A percentile compares a stretch with the other conserved stretches of the same genome.
Conservation (phyloP, 2,329 filamentous ascomycete genomes). For the Fusarium annulatum region DNA sequence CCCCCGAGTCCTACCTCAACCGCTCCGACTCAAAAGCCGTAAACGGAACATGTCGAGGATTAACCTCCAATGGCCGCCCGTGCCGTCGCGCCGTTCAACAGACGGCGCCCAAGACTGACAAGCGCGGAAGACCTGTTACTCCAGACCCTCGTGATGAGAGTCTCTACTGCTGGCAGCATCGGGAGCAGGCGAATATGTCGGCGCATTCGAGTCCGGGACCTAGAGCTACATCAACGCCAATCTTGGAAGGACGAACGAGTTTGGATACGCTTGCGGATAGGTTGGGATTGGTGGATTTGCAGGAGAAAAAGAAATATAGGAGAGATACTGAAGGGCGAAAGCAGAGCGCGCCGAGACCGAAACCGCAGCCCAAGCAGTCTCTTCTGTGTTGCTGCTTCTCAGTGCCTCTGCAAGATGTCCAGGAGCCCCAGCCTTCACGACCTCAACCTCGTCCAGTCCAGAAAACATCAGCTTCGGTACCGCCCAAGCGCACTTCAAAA, state of each 20-base stretch:
- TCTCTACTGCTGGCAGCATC: slow-evolving; percentile 96
- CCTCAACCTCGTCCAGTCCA: slow-evolving; percentile 62
- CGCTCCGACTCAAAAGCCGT: slow-evolving; percentile 89
- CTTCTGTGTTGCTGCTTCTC: slow-evolving; percentile 64
- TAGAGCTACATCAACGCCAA: slow-evolving; percentile 58
- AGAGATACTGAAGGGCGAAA: slow-evolving; percentile 43
- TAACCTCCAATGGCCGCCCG: slow-evolving; percentile 83
- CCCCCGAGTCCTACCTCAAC: slow-evolving; percentile 82
- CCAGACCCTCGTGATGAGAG: slow-evolving; percentile 66
- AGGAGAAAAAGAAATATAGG: slow-evolving; percentile 52
- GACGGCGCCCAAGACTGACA: slow-evolving; percentile 35
- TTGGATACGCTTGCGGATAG: slow-evolving; percentile 88
- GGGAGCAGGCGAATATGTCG: slow-evolving; percentile 77
- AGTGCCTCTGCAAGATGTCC: slow-evolving; percentile 58
- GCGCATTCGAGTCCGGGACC: slow-evolving; percentile 59
- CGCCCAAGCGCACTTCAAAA: slow-evolving; percentile 28
- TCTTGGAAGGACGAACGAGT: slow-evolving; percentile 75
- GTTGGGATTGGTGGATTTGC: slow-evolving; percentile 78
- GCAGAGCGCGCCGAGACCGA: slow-evolving; percentile 29
- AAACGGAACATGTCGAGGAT: slow-evolving; percentile 84
- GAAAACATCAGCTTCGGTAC: slow-evolving; percentile 39
- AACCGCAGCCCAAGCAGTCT: slow-evolving; percentile 39
- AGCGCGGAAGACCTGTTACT: slow-evolving; percentile 38
- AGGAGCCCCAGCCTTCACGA: slow-evolving; percentile 53
- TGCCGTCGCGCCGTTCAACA: slow-evolving; percentile 78